Percentiles rank a stretch among this genome's conserved stretches.
These are phyloP conservation scores for Pulveroboletus sp. DNA, from an alignment of 768 basidiomycete species.

Conservation along the genomic window DNA sequence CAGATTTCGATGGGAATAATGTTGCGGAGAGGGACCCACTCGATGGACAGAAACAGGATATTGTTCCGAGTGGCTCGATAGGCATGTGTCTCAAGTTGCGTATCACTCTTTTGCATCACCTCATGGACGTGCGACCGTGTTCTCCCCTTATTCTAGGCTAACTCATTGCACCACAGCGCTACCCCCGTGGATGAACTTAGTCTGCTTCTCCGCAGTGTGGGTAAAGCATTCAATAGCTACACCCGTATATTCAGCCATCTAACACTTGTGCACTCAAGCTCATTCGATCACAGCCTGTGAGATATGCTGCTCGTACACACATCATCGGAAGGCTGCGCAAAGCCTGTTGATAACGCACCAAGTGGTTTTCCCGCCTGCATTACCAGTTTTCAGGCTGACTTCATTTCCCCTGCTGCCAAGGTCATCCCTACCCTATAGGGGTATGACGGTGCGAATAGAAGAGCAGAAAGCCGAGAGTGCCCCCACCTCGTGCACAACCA, in stretches of 20 bases:
- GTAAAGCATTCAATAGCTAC: constrained; percentile 10
- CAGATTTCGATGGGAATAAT: neutral
- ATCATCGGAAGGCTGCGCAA: constrained; percentile 1
- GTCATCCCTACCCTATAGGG: constrained; percentile 64
- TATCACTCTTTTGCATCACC: neutral
- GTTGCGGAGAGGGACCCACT: neutral
- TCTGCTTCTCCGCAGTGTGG: constrained; percentile 8
- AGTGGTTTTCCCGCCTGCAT: constrained; percentile 71
- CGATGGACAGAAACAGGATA: neutral
- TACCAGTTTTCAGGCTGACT: constrained; percentile 74
- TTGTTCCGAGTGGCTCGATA: neutral
- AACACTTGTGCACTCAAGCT: neutral
- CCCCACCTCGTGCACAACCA: constrained; percentile 69
- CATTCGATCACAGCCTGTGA: constrained; percentile 20
- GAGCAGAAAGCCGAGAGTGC: neutral
- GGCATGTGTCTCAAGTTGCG: neutral
- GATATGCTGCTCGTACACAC: neutral
- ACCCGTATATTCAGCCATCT: neutral
- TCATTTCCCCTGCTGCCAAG: constrained; percentile 64
- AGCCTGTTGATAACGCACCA: constrained; percentile 73
- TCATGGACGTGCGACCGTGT: neutral
- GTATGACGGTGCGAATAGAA: constrained; percentile 8
- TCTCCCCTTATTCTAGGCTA: neutral
- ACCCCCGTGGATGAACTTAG: neutral
- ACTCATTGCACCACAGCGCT: neutral